phyloP scores from a whole-genome alignment of 495 filamentous ascomycete species.

The Aspergillus bertholletiae region DNA sequence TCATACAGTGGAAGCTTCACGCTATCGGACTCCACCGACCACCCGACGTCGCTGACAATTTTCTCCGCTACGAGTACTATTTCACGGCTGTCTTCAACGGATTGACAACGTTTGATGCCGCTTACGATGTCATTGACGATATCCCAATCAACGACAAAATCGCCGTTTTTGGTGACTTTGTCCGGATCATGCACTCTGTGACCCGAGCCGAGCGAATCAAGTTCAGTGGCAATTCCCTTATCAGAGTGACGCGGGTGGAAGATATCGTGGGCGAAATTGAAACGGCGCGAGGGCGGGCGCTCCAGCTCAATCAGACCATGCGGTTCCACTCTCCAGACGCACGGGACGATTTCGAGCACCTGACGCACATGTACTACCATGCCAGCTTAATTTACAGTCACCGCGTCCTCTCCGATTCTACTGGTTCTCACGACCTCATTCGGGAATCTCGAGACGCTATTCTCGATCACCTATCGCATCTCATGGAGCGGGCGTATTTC shows the following conservation, averaged over 20 bases:
- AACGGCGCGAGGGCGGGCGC: constrained; percentile 6
- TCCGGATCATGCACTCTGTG: constrained; percentile 17
- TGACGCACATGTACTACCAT: constrained; percentile 24
- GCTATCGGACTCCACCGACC: background rate
- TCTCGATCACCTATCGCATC: constrained; percentile 11
- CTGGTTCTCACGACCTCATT: background rate
- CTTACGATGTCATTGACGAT: constrained; percentile 1
- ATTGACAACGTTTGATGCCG: constrained; percentile 17
- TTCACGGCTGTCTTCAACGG: constrained; percentile 19
- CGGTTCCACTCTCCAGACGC: constrained; percentile 16
- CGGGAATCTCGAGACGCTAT: constrained; percentile 18
- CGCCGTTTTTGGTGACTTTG: constrained; percentile 23
- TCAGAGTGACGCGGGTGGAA: background rate
- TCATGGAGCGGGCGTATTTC: constrained; percentile 15
- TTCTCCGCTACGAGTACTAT: constrained; percentile 24
- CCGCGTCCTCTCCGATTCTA: constrained; percentile 15
- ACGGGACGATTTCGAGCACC: constrained; percentile 13
- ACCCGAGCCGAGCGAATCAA: constrained; percentile 16
- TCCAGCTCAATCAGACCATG: constrained; percentile 14
- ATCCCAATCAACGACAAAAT: constrained; percentile 10
- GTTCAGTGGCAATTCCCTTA: background rate
- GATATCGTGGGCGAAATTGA: constrained; percentile 14
- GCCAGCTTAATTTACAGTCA: constrained; percentile 23
- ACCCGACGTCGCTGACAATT: constrained; percentile 9
- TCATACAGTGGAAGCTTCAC: constrained; percentile 17